A percentile compares a stretch with the other conserved stretches of the same genome.
Evolutionary conservation across 2,329 filamentous ascomycete species (phyloP).

Genomic region (Phaeoacremonium minimum): DNA sequence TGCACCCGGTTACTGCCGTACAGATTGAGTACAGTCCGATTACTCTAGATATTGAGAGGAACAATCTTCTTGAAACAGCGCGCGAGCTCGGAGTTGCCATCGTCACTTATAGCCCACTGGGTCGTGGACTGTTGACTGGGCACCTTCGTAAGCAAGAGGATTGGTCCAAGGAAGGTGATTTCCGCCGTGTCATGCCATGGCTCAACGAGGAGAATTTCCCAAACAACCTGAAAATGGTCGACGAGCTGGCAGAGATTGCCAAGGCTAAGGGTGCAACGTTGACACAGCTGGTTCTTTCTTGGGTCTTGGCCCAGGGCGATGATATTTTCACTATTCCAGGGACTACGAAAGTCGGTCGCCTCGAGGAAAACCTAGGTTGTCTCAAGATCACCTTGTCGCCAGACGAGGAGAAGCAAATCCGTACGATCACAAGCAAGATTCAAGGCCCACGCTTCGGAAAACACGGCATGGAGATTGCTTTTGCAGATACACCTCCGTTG

Average conservation of each 20-base stretch:
- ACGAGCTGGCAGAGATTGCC: constrained; percentile 18
- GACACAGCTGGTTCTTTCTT: constrained; percentile 52
- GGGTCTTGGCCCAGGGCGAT: constrained; percentile 44
- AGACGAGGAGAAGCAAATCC: constrained; percentile 6
- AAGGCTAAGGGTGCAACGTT: constrained; percentile 33
- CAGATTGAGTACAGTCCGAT: constrained; percentile 51
- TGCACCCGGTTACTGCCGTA: constrained; percentile 45
- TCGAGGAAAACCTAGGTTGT: constrained; percentile 34
- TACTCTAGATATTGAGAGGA: constrained; percentile 41
- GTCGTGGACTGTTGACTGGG: constrained; percentile 36
- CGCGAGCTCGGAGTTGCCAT: constrained; percentile 40
- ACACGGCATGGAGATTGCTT: neutral
- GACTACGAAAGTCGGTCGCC: constrained; percentile 33
- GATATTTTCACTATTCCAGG: constrained; percentile 48
- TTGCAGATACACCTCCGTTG: neutral
- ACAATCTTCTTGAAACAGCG: constrained; percentile 34
- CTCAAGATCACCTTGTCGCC: constrained; percentile 3
- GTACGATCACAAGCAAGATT: constrained; percentile 1
- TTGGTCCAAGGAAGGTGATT: constrained; percentile 30
- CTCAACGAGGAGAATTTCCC: constrained; percentile 43
- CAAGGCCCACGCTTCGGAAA: constrained; percentile 3
- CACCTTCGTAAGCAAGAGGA: constrained; percentile 28
- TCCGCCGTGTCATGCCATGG: constrained; percentile 27
- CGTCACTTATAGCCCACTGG: constrained; percentile 35
- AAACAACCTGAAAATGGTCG: constrained; percentile 35